Percentiles rank a stretch among this genome's conserved stretches.
Conservation (phyloP, 257 asterid species). For the Solanum corneliomulleri region DNA sequence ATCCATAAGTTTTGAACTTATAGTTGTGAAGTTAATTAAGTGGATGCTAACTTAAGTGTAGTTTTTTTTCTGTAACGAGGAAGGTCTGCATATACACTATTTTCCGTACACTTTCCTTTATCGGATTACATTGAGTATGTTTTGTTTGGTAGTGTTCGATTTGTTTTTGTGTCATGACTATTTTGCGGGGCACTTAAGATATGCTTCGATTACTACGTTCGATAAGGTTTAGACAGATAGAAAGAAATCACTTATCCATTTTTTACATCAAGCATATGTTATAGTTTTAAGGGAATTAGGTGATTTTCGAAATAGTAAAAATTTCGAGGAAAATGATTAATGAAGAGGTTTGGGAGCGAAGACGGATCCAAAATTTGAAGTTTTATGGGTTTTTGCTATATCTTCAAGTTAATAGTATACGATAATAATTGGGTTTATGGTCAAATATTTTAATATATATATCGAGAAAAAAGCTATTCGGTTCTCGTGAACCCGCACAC, state of each 20-base stretch:
- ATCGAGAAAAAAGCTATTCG: background rate
- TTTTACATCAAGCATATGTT: background rate
- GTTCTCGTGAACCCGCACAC: background rate
- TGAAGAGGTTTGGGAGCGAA: background rate
- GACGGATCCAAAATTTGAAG: background rate
- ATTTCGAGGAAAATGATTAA: background rate
- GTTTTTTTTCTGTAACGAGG: background rate
- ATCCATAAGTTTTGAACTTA: background rate
- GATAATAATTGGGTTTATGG: background rate
- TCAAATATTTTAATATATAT: background rate
- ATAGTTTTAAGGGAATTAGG: background rate
- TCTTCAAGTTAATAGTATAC: background rate
- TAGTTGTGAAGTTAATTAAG: background rate
- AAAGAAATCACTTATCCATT: background rate
- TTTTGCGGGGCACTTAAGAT: background rate
- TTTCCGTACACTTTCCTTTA: background rate
- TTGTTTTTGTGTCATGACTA: background rate
- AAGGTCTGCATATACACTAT: background rate
- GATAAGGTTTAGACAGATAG: background rate
- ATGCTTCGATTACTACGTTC: background rate
- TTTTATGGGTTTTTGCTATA: background rate
- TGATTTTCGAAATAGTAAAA: background rate
- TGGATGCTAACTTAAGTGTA: background rate
- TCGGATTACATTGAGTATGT: background rate
- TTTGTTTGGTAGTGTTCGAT: background rate